Percentiles rank a stretch among this genome's conserved stretches.
phyloP scores from a whole-genome alignment of 176 grass and related monocot genomes.

The Oryza glumipatula region DNA sequence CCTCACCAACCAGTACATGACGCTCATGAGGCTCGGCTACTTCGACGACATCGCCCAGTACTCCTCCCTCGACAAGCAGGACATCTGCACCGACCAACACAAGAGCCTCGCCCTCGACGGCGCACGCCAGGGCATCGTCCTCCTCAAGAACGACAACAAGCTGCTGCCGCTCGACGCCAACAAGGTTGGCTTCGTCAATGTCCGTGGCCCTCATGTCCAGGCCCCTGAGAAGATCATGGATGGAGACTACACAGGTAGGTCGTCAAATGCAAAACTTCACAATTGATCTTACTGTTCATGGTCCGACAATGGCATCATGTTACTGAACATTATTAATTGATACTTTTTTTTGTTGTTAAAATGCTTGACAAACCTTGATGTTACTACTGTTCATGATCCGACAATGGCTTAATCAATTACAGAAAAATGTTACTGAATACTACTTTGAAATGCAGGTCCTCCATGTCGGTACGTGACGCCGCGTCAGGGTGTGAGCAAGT shows the following conservation, averaged over 20 bases:
- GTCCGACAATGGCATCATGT: no score
- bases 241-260: no score
- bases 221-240: no score
- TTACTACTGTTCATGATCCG: background rate
- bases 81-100: conserved; percentile 46
- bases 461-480: conserved; percentile 58
- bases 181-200: no score
- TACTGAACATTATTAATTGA: no score
- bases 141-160: conserved; percentile 53
- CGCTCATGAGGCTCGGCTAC: conserved; percentile 66
- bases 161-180: no score
- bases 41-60: conserved; percentile 55
- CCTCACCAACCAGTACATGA: conserved; percentile 57
- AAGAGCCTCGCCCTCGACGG: conserved; percentile 47
- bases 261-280: no score
- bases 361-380: background rate
- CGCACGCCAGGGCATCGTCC: conserved; percentile 59
- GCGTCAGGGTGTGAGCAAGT: conserved; percentile 33
- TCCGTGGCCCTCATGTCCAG: no score
- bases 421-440: no score
- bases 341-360: no score
- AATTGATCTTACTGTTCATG: no score
- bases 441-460: conserved; percentile 24
- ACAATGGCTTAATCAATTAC: background rate
- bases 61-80: conserved; percentile 30